A percentile compares a stretch with the other conserved stretches of the same genome.
These are phyloP conservation scores for Podaxis sp. DNA, from an alignment of 768 basidiomycete species.

Conservation along the genomic window DNA sequence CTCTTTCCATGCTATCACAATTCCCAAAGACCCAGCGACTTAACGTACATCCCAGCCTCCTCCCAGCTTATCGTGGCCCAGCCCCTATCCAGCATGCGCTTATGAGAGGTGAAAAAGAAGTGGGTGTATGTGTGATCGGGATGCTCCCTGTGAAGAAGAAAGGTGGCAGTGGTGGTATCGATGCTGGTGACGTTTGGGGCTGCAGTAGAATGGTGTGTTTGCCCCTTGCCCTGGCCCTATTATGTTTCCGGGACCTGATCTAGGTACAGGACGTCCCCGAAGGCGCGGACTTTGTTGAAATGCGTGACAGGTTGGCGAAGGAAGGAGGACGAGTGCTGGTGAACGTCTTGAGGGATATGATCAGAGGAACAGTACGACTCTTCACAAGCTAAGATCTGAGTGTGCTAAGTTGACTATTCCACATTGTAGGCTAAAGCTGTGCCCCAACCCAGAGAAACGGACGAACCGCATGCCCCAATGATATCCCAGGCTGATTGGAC, in stretches of 20 bases:
- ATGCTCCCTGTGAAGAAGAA: slow-evolving; percentile 45
- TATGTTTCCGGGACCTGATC: neutral
- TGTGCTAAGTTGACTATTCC: neutral
- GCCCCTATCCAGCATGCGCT: slow-evolving; percentile 88
- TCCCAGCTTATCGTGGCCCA: slow-evolving; percentile 86
- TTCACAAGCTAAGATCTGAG: neutral
- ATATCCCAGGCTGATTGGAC: slow-evolving; percentile 53
- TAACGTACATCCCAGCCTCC: slow-evolving; percentile 88
- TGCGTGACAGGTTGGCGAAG: slow-evolving; percentile 59
- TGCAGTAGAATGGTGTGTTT: slow-evolving; percentile 49
- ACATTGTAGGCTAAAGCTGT: slow-evolving; percentile 40
- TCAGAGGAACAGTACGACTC: slow-evolving; percentile 32
- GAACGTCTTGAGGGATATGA: slow-evolving; percentile 64
- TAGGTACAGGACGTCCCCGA: slow-evolving; percentile 24
- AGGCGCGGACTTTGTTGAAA: slow-evolving; percentile 46
- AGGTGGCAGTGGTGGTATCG: slow-evolving; percentile 55
- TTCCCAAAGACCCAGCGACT: slow-evolving; percentile 62
- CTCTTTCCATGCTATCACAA: slow-evolving; percentile 52
- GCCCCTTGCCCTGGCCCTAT: neutral
- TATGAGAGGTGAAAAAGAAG: slow-evolving; percentile 60
- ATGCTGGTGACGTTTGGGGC: slow-evolving; percentile 74
- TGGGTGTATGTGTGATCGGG: slow-evolving; percentile 80
- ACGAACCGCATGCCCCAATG: slow-evolving; percentile 51
- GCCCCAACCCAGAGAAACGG: slow-evolving; percentile 41
- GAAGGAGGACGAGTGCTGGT: slow-evolving; percentile 73